These are phyloP conservation scores for Trichosporon sp. DNA, from an alignment of 1,284 basidiomycete genomes.

Conservation along the genomic window DNA sequence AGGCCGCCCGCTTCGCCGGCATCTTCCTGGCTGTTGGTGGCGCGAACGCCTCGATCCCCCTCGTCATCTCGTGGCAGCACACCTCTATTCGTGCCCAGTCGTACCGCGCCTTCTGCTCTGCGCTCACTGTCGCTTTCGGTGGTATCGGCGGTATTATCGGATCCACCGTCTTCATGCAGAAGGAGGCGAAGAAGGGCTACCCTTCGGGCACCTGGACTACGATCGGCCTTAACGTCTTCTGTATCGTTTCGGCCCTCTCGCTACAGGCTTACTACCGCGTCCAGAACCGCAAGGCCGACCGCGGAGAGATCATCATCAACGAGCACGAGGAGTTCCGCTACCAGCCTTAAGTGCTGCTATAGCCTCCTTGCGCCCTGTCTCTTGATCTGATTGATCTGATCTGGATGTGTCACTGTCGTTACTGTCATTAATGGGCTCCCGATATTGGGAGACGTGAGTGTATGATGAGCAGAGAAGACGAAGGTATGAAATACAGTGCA, in stretches of 20 bases:
- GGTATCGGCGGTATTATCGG: constrained; percentile 50
- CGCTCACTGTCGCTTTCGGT: constrained; percentile 46
- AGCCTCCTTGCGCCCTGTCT: too few relatives aligned
- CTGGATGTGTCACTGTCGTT: too few relatives aligned
- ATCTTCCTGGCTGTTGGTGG: constrained; percentile 48
- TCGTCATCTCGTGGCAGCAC: constrained; percentile 40
- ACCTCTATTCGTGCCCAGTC: constrained; percentile 49
- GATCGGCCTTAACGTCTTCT: constrained; percentile 28
- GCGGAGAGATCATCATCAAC: constrained; percentile 7
- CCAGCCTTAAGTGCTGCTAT: background rate
- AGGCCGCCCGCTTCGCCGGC: constrained; percentile 24
- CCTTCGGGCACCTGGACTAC: constrained; percentile 24
- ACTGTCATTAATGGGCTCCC: too few relatives aligned
- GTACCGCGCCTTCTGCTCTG: constrained; percentile 42
- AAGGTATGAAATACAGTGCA: background rate
- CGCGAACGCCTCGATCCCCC: constrained; percentile 33
- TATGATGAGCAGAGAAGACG: background rate
- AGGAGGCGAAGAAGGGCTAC: constrained; percentile 26
- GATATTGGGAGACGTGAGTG: too few relatives aligned
- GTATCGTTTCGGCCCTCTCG: constrained; percentile 19
- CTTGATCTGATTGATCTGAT: too few relatives aligned
- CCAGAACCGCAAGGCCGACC: constrained; percentile 13
- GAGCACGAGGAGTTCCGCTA: constrained; percentile 8
- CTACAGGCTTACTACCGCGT: constrained; percentile 16
- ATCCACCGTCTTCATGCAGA: constrained; percentile 30